phyloP scores from a whole-genome alignment of 176 grass and related monocot species.

The Lolium perenne region DNA sequence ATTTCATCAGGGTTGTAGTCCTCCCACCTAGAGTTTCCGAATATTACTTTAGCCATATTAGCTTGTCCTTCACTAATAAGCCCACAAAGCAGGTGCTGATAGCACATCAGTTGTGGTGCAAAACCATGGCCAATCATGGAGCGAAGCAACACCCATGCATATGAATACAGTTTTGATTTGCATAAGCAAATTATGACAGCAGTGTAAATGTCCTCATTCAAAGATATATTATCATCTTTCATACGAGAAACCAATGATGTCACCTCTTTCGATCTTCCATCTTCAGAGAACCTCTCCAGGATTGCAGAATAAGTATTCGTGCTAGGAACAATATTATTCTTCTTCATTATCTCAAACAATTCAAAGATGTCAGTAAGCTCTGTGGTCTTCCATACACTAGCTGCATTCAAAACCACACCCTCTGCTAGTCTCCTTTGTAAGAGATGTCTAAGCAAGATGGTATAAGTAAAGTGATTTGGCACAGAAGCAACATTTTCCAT shows the following conservation, averaged over 20 bases:
- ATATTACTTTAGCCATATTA: slow-evolving; percentile 54
- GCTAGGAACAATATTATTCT: slow-evolving; percentile 36
- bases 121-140: slow-evolving; percentile 57
- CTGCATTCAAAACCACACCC: not conserved
- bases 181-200: slow-evolving; percentile 55
- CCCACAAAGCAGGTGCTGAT: slow-evolving; percentile 61
- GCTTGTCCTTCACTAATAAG: slow-evolving; percentile 56
- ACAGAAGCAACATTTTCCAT: slow-evolving; percentile 57
- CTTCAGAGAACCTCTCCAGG: slow-evolving; percentile 54
- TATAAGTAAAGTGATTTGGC: slow-evolving; percentile 57
- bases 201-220: slow-evolving; percentile 52
- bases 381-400: slow-evolving; percentile 54
- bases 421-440: slow-evolving; percentile 40
- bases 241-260: slow-evolving; percentile 55
- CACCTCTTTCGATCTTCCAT: slow-evolving; percentile 51
- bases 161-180: slow-evolving; percentile 55
- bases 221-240: slow-evolving; percentile 51
- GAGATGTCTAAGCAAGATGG: slow-evolving; percentile 64
- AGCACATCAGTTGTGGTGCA: slow-evolving; percentile 58
- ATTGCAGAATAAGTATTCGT: slow-evolving; percentile 50
- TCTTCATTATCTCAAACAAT: slow-evolving; percentile 52
- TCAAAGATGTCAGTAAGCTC: slow-evolving; percentile 51
- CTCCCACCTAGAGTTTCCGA: slow-evolving; percentile 40
- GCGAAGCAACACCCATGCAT: slow-evolving; percentile 47
- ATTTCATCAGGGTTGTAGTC: slow-evolving; percentile 72